A percentile compares a stretch with the other conserved stretches of the same genome.
phyloP scores from a whole-genome alignment of 352 stramenopile species.

The Globisporangium echinulatum region DNA sequence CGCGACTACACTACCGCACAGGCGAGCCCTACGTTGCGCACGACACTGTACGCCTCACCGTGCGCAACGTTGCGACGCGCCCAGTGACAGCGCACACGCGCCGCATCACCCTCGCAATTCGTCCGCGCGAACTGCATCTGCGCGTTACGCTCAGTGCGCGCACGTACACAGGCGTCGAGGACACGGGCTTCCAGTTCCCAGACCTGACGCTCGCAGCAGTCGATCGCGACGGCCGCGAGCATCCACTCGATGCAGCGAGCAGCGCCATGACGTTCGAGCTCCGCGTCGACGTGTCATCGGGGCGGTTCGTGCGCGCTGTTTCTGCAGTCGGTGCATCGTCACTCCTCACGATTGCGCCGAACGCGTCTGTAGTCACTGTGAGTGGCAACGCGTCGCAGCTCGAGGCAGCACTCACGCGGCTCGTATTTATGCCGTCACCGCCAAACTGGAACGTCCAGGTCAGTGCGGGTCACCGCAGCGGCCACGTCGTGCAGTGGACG shows the following conservation, averaged over 20 bases:
- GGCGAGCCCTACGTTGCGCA: constrained; percentile 7
- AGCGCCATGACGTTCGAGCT: constrained; percentile 12
- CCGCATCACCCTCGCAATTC: constrained; percentile 19
- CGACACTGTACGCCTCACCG: constrained; percentile 16
- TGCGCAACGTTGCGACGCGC: constrained; percentile 10
- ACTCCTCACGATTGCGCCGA: neutral
- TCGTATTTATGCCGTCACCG: constrained; percentile 33
- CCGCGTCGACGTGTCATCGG: constrained; percentile 17
- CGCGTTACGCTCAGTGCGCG: constrained; percentile 17
- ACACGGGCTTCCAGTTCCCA: constrained; percentile 37
- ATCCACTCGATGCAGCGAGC: neutral
- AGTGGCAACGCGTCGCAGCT: constrained; percentile 16
- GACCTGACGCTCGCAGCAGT: constrained; percentile 20
- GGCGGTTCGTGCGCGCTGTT: constrained; percentile 6
- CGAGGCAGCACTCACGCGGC: constrained; percentile 11
- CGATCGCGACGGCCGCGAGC: neutral
- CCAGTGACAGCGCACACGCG: constrained; percentile 13
- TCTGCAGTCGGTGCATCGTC: neutral
- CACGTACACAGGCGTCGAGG: constrained; percentile 30
- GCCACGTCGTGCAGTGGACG: constrained; percentile 34
- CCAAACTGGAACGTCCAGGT: constrained; percentile 48
- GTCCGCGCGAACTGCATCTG: constrained; percentile 19
- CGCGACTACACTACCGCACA: constrained; percentile 15
- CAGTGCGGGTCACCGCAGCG: neutral
- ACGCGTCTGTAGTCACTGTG: constrained; percentile 1